phyloP scores from a whole-genome alignment of 768 basidiomycete species.

The Calocera viscosa region DNA sequence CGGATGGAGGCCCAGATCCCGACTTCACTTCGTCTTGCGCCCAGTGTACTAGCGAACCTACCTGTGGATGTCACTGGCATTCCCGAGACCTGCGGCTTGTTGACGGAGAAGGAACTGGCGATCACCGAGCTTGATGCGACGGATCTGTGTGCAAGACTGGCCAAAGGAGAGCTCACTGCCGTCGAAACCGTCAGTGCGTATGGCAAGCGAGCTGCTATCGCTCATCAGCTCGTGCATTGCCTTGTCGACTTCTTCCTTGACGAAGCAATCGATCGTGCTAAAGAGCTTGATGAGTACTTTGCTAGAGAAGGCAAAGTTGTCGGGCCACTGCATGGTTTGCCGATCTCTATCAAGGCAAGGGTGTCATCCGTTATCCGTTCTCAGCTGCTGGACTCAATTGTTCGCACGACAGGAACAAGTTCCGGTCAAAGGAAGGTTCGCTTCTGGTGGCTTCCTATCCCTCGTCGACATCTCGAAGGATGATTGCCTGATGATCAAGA shows the following conservation, averaged over 20 bases:
- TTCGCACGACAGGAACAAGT: neutral
- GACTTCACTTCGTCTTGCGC: neutral
- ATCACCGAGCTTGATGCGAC: constrained; percentile 22
- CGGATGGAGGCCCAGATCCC: neutral
- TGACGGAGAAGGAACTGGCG: constrained; percentile 25
- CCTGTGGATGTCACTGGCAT: constrained; percentile 26
- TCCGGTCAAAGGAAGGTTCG: neutral
- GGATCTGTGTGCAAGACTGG: neutral
- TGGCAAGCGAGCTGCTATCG: neutral
- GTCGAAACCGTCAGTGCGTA: neutral
- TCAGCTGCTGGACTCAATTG: neutral
- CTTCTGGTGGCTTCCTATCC: constrained; percentile 9
- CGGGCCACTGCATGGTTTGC: constrained; percentile 36
- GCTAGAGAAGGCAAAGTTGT: constrained; percentile 46
- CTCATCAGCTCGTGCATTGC: constrained; percentile 33
- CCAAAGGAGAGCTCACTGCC: neutral
- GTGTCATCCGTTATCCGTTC: neutral
- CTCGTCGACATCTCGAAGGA: constrained; percentile 15
- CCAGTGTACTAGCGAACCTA: neutral
- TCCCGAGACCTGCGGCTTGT: constrained; percentile 26
- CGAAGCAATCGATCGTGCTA: constrained; percentile 49
- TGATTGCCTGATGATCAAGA: constrained; percentile 13
- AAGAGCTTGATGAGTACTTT: constrained; percentile 51
- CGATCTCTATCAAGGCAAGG: constrained; percentile 25
- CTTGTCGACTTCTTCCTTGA: constrained; percentile 72